These are phyloP conservation scores for Colletotrichum musicola DNA, from an alignment of 2,329 filamentous ascomycete genomes.

Conservation along the genomic window DNA sequence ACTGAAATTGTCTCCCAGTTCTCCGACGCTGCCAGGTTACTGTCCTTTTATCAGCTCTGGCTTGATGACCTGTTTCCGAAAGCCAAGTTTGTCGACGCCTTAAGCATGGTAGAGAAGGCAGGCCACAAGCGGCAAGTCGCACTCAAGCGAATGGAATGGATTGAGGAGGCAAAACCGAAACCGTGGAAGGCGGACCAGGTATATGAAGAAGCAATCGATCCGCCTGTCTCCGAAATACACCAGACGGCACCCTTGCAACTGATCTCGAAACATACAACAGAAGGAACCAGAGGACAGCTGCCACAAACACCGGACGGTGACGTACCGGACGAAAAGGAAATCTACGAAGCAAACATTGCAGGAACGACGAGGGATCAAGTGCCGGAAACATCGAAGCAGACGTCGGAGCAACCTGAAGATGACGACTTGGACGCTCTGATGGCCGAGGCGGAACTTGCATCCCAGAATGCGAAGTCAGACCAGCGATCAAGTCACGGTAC, in stretches of 20 bases:
- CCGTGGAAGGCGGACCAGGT: slow-evolving; percentile 46
- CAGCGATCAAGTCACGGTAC: slow-evolving; percentile 9
- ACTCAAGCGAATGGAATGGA: slow-evolving; percentile 83
- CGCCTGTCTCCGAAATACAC: slow-evolving; percentile 44
- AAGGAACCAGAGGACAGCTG: slow-evolving; percentile 51
- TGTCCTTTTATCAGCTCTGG: slow-evolving; percentile 96
- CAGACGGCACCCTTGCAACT: slow-evolving; percentile 45
- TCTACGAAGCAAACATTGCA: slow-evolving; percentile 68
- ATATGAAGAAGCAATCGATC: slow-evolving; percentile 40
- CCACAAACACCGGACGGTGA: slow-evolving; percentile 50
- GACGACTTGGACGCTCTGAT: slow-evolving; percentile 60
- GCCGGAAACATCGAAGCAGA: neutral
- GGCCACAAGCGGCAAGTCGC: slow-evolving; percentile 87
- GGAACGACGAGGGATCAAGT: slow-evolving; percentile 10
- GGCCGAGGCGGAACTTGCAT: slow-evolving; percentile 51
- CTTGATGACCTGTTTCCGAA: slow-evolving; percentile 96
- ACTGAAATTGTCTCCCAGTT: slow-evolving; percentile 66
- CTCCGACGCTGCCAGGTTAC: slow-evolving; percentile 82
- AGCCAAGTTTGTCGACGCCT: slow-evolving; percentile 90
- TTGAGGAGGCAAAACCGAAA: slow-evolving; percentile 78
- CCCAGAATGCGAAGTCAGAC: slow-evolving; percentile 38
- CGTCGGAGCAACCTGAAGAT: slow-evolving; percentile 45
- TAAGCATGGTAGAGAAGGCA: slow-evolving; percentile 91
- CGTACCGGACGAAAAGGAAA: slow-evolving; percentile 60
- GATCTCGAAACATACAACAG: slow-evolving; percentile 50